Conservation (phyloP, 495 filamentous ascomycete genomes). For the Neurospora terricola region DNA sequence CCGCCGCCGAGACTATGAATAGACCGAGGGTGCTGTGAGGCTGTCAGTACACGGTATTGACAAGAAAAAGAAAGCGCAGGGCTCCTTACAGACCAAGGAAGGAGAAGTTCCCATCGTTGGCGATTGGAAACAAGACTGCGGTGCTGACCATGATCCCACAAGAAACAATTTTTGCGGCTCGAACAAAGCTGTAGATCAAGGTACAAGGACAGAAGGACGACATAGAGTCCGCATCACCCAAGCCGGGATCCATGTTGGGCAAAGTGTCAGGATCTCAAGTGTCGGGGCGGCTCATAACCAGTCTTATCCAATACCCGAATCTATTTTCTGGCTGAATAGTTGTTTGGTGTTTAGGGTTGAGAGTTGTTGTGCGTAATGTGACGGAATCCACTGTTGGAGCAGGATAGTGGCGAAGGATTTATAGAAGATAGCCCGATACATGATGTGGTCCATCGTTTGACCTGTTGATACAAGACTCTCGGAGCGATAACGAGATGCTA, state of each 20-base stretch:
- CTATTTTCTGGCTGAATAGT: background rate
- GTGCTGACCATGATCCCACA: constrained; percentile 25
- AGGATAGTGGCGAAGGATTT: background rate
- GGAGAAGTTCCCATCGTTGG: constrained; percentile 11
- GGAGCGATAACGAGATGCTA: background rate
- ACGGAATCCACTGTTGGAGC: background rate
- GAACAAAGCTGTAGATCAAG: background rate
- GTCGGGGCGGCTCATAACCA: background rate
- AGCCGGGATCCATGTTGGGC: background rate
- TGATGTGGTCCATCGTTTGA: background rate
- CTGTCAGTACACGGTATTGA: constrained; percentile 5
- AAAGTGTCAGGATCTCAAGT: background rate
- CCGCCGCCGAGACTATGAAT: constrained; percentile 14
- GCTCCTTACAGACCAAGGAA: constrained; percentile 23
- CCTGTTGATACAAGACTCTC: background rate
- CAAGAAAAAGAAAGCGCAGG: background rate
- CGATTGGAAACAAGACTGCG: constrained; percentile 21
- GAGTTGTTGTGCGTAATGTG: background rate
- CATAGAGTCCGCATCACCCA: background rate
- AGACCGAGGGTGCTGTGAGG: constrained; percentile 15
- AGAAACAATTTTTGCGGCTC: constrained; percentile 17
- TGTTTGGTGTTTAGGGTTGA: background rate
- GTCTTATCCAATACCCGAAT: background rate
- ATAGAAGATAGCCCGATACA: background rate
- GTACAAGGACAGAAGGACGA: background rate